Evolutionary conservation across 768 basidiomycete species (phyloP).

Genomic region (Russula emetica): DNA sequence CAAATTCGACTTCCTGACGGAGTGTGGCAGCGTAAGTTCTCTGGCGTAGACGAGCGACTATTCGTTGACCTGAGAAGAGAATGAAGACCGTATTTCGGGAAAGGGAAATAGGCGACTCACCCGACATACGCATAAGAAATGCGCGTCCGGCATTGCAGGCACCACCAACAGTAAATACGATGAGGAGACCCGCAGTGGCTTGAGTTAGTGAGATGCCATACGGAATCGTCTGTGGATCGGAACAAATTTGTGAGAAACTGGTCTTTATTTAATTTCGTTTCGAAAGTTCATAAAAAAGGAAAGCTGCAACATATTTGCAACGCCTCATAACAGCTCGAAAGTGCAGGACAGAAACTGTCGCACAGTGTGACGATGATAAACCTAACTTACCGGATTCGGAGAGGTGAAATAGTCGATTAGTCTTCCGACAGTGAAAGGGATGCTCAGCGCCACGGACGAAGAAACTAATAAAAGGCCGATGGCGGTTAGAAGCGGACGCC

Average conservation of each 20-base stretch:
- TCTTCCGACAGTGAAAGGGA: constrained; percentile 90
- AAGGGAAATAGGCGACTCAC: constrained; percentile 37
- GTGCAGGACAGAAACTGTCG: no score
- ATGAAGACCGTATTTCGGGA: neutral
- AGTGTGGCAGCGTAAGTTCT: constrained; percentile 79
- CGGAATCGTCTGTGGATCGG: constrained; percentile 46
- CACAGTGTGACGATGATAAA: constrained; percentile 21
- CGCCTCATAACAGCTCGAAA: neutral
- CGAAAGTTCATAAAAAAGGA: neutral
- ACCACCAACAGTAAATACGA: constrained; percentile 83
- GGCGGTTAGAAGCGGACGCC: constrained; percentile 68
- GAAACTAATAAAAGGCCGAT: constrained; percentile 81
- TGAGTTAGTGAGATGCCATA: constrained; percentile 74
- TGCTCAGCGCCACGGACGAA: constrained; percentile 84
- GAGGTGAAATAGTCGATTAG: constrained; percentile 91
- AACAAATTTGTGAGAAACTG: neutral
- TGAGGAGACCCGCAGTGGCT: constrained; percentile 68
- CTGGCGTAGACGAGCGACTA: constrained; percentile 83
- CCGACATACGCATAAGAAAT: constrained; percentile 82
- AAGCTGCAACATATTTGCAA: neutral
- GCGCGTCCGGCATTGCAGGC: constrained; percentile 79
- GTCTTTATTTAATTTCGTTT: neutral
- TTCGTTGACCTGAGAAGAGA: constrained; percentile 63
- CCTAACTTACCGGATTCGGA: constrained; percentile 58
- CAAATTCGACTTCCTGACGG: constrained; percentile 87